Evolutionary conservation across 2,329 filamentous ascomycete genomes (phyloP).

Genomic region (Colletotrichum caudatum): DNA sequence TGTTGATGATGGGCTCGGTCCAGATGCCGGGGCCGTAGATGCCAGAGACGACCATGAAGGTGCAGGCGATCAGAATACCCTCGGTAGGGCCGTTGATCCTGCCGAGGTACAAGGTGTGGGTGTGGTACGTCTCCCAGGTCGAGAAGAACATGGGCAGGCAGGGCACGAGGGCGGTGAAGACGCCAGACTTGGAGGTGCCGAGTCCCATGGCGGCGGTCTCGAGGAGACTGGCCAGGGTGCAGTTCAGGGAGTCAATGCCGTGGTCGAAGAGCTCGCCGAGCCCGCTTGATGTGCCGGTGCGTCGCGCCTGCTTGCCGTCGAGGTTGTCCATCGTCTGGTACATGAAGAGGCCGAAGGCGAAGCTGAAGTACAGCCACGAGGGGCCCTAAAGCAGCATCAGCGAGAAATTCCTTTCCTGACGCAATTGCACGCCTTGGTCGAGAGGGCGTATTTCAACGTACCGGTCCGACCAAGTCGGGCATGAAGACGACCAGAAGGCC

Average conservation of each 20-base stretch:
- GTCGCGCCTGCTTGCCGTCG: slow-evolving; percentile 95
- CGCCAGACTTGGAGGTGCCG: slow-evolving; percentile 84
- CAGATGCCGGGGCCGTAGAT: slow-evolving; percentile 91
- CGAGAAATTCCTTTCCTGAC: slow-evolving; percentile 26
- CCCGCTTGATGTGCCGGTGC: slow-evolving; percentile 94
- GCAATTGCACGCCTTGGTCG: slow-evolving; percentile 33
- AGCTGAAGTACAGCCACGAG: slow-evolving; percentile 94
- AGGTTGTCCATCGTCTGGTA: slow-evolving; percentile 99
- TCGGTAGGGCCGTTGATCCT: slow-evolving; percentile 98
- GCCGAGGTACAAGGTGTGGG: slow-evolving; percentile 94
- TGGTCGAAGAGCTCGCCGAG: slow-evolving; percentile 98
- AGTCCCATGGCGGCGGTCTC: slow-evolving; percentile 95
- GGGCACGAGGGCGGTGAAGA: slow-evolving; percentile 91
- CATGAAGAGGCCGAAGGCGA: slow-evolving; percentile 96
- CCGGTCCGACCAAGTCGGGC: slow-evolving; percentile 90
- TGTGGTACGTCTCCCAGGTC: slow-evolving; percentile 99
- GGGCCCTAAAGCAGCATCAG: slow-evolving; percentile 69
- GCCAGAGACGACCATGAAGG: slow-evolving; percentile 87
- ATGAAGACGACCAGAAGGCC: slow-evolving; percentile 79
- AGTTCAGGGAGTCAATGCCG: slow-evolving; percentile 98
- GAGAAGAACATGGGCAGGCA: slow-evolving; percentile 99
- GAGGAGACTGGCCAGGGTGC: slow-evolving; percentile 89
- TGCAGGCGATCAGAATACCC: slow-evolving; percentile 88
- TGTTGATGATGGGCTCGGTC: slow-evolving; percentile 78
- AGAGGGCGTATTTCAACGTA: slow-evolving; percentile 58